These are phyloP conservation scores for Rhizoctonia solani DNA, from an alignment of 1,284 basidiomycete species.

Conservation along the genomic window DNA sequence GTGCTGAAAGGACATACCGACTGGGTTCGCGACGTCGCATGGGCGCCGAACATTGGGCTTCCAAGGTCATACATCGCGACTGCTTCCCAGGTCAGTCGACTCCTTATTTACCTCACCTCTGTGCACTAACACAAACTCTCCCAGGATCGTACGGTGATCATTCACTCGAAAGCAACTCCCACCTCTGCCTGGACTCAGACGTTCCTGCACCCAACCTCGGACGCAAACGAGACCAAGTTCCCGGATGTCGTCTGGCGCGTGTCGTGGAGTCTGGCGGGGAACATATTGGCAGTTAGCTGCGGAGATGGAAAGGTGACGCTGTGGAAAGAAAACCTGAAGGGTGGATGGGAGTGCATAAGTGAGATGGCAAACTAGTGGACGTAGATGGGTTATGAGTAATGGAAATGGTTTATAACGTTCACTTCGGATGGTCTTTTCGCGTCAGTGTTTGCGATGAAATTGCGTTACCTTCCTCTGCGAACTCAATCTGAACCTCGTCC, in stretches of 20 bases:
- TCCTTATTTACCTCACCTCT: slow-evolving; percentile 40
- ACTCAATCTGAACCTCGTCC: no score
- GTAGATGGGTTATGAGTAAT: no score
- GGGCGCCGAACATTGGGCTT: slow-evolving; percentile 96
- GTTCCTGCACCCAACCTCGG: slow-evolving; percentile 72
- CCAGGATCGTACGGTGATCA: slow-evolving; percentile 87
- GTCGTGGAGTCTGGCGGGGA: slow-evolving; percentile 95
- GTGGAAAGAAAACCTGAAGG: slow-evolving; percentile 97
- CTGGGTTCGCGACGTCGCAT: slow-evolving; percentile 98
- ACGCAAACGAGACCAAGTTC: slow-evolving; percentile 59
- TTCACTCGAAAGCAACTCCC: slow-evolving; percentile 89
- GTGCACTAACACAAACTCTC: slow-evolving; percentile 3
- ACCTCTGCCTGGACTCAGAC: slow-evolving; percentile 84
- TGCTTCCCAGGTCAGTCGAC: slow-evolving; percentile 91
- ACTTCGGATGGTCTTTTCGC: no score
- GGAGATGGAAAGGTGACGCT: slow-evolving; percentile 97
- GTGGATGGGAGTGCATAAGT: slow-evolving; percentile 94
- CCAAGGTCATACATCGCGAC: slow-evolving; percentile 95
- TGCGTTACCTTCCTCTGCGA: no score
- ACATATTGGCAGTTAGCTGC: slow-evolving; percentile 94
- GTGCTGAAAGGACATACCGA: slow-evolving; percentile 88
- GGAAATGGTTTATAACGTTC: no score
- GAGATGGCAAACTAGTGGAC: slow-evolving; percentile 82
- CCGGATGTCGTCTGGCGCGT: slow-evolving; percentile 97
- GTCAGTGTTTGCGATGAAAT: no score